Percentiles rank a stretch among this genome's conserved stretches.
These are phyloP conservation scores for Xylaria scruposa DNA, from an alignment of 495 filamentous ascomycete species.

Conservation along the genomic window DNA sequence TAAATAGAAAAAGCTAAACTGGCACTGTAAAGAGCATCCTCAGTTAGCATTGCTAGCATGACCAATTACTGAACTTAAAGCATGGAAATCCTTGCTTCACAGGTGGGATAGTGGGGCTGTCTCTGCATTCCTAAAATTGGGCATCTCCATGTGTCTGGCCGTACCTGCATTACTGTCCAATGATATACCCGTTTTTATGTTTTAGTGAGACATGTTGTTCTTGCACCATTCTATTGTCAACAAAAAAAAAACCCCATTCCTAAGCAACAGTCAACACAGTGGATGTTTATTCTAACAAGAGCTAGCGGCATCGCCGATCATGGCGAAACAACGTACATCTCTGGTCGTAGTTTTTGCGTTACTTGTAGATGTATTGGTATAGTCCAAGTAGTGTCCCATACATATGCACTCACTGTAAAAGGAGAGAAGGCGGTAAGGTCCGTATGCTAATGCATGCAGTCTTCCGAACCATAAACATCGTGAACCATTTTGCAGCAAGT, in stretches of 20 bases:
- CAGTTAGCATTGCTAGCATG: not conserved
- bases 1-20: not conserved
- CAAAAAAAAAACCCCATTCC: conserved; percentile 17
- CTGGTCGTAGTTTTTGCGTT: not conserved
- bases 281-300: not conserved
- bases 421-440: conserved; percentile 21
- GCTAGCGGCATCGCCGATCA: not conserved
- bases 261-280: conserved; percentile 6
- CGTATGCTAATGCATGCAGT: conserved; percentile 16
- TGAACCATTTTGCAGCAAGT: conserved; percentile 7
- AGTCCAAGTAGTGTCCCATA: not conserved
- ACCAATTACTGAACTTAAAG: not conserved
- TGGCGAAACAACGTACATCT: conserved; percentile 1
- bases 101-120: not conserved
- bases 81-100: not conserved
- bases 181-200: conserved; percentile 1
- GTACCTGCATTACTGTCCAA: conserved; percentile 19
- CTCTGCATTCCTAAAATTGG: conserved; percentile 17
- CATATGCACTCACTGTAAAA: not conserved
- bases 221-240: conserved; percentile 21
- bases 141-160: not conserved
- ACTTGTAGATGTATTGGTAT: not conserved
- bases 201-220: conserved; percentile 16
- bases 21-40: not conserved
- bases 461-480: not conserved